Percentiles rank a stretch among this genome's conserved stretches.
phyloP scores from a whole-genome alignment of 306 rosid genomes.

The Sophora flavescens region DNA sequence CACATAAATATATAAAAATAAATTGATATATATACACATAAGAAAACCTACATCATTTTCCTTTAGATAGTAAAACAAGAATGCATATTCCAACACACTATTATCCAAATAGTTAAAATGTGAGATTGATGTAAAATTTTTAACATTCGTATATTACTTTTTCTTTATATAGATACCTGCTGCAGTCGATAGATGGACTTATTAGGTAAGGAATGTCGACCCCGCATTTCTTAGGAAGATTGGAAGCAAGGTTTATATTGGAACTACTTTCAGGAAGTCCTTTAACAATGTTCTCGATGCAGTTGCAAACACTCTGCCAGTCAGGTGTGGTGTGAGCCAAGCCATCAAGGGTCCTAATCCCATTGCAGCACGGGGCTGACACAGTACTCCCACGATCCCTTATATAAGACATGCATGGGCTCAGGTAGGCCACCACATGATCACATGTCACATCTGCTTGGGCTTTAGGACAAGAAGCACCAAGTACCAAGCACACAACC shows the following conservation, averaged over 20 bases:
- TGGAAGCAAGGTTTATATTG: conserved; percentile 49
- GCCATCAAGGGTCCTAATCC: conserved; percentile 42
- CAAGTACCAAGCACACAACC: conserved; percentile 30
- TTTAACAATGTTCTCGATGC: conserved; percentile 48
- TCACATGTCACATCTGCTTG: conserved; percentile 47
- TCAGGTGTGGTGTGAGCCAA: conserved; percentile 52
- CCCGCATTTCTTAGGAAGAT: conserved; percentile 54
- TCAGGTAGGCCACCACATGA: conserved; percentile 17
- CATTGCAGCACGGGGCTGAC: conserved; percentile 47
- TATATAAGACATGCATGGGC: conserved; percentile 47
- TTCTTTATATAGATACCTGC: conserved; percentile 10
- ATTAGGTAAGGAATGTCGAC: conserved; percentile 70
- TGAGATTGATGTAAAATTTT: too few species aligned
- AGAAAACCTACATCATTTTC: too few species aligned
- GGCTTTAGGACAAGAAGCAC: conserved; percentile 39
- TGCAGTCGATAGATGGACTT: conserved; percentile 65
- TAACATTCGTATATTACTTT: not conserved
- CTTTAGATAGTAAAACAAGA: too few species aligned
- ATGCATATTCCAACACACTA: too few species aligned
- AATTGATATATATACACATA: too few species aligned
- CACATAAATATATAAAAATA: not conserved
- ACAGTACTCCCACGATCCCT: not conserved
- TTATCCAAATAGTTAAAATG: too few species aligned
- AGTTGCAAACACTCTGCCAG: conserved; percentile 54
- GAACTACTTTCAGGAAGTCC: conserved; percentile 37